Base-by-base conservation (phyloP, 202 grass and related monocot genomes). In the Zoysia matrella region DNA sequence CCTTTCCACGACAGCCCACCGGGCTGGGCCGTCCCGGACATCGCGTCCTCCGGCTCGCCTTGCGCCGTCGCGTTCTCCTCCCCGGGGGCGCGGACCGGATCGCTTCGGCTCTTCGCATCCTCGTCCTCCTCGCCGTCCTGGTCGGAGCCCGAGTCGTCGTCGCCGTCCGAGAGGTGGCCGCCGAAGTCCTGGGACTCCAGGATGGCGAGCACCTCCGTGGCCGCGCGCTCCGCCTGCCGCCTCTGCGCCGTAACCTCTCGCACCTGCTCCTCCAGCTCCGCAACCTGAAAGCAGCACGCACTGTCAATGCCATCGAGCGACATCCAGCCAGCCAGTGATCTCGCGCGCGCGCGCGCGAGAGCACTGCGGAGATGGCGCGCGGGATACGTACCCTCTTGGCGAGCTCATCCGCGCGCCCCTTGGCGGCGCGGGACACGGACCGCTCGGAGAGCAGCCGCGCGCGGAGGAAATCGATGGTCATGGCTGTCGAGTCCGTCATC, bases 401-500 rank as follows among this genome's bases (percentile, higher is more conserved):
- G 78, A 98, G 86, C 86, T 89, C 85, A 52, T 98, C 92, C 43
- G 92, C 90, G 79, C 83, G 94, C 71, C 91, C 95, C 87, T 87
- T 98, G 40, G 92, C 74, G 74, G 95, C 92, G 54, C 87, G 92
- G 11, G 95, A 98, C 22, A 98, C 74, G 55, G 92, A 91, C 10
- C 95, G 88, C 88, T 98, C 95, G 4, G 95, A 98, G 71, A 98
- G 95, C 71, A 98, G 92, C 52, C 95, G 88, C 63, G 92, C 95
- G 41, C 92, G 92, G 67, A 98, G 88, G 85, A 98, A 98, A 79
- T 98, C 95, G 58, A 98, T 69, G 52, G 95, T 98, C 95, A 98
- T 98, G 67, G 87, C 85, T 36, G 88, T 72, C 5, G 88, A 90
- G 76, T 95, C 92, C 47, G 80, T 80, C 88, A 89, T 78, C 80